A percentile compares a stretch with the other conserved stretches of the same genome.
Evolutionary conservation across 768 basidiomycete genomes (phyloP).

Genomic region (Agaricus bisporus): DNA sequence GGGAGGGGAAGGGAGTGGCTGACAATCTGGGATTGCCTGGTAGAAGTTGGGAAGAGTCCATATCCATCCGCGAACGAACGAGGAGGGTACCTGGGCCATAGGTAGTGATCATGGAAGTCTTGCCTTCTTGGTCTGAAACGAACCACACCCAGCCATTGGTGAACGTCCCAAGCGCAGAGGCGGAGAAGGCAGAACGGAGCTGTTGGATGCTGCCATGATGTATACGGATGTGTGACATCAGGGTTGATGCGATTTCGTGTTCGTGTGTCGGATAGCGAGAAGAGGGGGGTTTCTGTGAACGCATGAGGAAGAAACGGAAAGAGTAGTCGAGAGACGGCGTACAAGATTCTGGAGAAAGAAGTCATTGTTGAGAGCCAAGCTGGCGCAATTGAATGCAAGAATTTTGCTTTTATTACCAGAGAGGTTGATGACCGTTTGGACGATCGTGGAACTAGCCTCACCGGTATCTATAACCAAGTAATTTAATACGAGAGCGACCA

Average conservation of each 20-base stretch:
- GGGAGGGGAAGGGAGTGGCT: conserved; percentile 15
- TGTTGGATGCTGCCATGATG: conserved; percentile 61
- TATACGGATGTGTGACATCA: conserved; percentile 29
- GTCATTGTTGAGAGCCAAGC: conserved; percentile 88
- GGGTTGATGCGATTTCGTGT: conserved; percentile 25
- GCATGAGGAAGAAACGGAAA: background rate
- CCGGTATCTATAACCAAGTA: conserved; percentile 42
- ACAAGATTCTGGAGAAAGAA: conserved; percentile 91
- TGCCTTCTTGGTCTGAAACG: conserved; percentile 59
- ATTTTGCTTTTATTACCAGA: conserved; percentile 51
- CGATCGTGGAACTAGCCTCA: conserved; percentile 50
- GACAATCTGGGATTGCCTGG: too few species aligned
- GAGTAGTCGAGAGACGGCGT: conserved; percentile 25
- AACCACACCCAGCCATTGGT: conserved; percentile 86
- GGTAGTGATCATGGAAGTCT: conserved; percentile 72
- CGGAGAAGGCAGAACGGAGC: conserved; percentile 70
- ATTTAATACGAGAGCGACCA: conserved; percentile 5
- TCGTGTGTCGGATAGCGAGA: conserved; percentile 29
- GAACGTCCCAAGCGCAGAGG: conserved; percentile 73
- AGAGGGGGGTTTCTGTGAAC: conserved; percentile 36
- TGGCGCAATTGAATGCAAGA: conserved; percentile 86
- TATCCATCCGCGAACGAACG: conserved; percentile 47
- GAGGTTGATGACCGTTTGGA: conserved; percentile 67
- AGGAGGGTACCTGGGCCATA: conserved; percentile 88
- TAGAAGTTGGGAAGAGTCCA: conserved; percentile 15